A percentile compares a stretch with the other conserved stretches of the same genome.
Evolutionary conservation across 805 yeast genomes (phyloP).

Genomic region (Ogataea ganodermae): DNA sequence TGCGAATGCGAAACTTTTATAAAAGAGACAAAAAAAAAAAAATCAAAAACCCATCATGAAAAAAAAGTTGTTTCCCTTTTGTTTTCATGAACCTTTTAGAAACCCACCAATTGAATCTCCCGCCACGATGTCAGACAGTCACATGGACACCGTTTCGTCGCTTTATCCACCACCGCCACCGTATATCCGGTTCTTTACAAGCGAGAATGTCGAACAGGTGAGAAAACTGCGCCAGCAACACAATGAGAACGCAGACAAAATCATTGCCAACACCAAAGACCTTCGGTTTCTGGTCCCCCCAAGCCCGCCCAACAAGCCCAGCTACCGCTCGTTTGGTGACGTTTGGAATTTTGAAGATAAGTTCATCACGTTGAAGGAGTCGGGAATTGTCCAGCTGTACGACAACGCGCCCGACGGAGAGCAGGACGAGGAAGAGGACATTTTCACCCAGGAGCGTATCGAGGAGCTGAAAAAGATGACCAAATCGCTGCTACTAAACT

Average conservation of each 20-base stretch:
- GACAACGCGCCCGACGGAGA: slow-evolving; percentile 27
- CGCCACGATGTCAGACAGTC: slow-evolving; percentile 1
- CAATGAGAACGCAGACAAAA: slow-evolving; percentile 25
- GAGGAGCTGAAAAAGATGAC: slow-evolving; percentile 77
- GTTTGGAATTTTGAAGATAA: slow-evolving; percentile 83
- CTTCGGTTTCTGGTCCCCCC: slow-evolving; percentile 68
- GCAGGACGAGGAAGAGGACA: slow-evolving; percentile 37
- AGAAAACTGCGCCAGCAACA: slow-evolving; percentile 26
- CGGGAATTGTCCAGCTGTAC: slow-evolving; percentile 80
- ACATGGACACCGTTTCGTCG: slow-evolving; percentile 48
- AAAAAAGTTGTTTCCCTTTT: not conserved
- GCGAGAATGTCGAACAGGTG: slow-evolving; percentile 57
- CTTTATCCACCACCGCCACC: slow-evolving; percentile 96
- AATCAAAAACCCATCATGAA: not conserved
- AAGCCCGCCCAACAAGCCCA: slow-evolving; percentile 55
- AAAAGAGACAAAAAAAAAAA: slow-evolving; percentile 2
- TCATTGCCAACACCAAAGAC: slow-evolving; percentile 35
- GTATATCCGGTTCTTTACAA: slow-evolving; percentile 70
- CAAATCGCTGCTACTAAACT: slow-evolving; percentile 76
- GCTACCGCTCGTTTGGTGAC: slow-evolving; percentile 86
- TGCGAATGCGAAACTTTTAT: not conserved
- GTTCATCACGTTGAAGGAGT: slow-evolving; percentile 70
- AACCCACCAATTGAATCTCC: not conserved
- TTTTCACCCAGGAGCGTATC: slow-evolving; percentile 53
- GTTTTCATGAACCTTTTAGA: no score